phyloP scores from a whole-genome alignment of 1,284 basidiomycete genomes.

The Ceratobasidium sp. region DNA sequence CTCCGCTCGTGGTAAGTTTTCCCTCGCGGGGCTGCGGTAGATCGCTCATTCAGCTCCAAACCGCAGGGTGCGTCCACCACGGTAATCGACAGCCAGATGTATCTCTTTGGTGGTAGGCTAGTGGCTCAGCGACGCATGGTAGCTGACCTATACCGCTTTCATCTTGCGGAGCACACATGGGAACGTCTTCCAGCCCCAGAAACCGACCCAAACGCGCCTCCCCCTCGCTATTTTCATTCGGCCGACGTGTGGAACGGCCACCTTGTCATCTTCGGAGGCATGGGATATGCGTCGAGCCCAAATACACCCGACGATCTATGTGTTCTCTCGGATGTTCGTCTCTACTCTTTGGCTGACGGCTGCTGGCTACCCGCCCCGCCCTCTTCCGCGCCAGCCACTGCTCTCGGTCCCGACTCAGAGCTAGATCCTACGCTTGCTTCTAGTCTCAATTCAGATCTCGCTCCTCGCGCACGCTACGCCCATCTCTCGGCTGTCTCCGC shows the following conservation, averaged over 20 bases:
- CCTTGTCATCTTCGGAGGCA: conserved; percentile 90
- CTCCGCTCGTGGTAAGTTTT: conserved; percentile 82
- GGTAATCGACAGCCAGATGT: conserved; percentile 82
- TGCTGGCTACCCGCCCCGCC: conserved; percentile 69
- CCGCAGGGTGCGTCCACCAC: conserved; percentile 78
- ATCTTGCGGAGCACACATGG: conserved; percentile 81
- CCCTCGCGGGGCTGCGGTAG: conserved; percentile 13
- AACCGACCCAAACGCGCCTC: conserved; percentile 64
- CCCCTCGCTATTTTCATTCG: conserved; percentile 89
- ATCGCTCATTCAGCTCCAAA: conserved; percentile 27
- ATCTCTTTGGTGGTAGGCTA: conserved; percentile 86
- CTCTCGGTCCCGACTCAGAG: conserved; percentile 41
- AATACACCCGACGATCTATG: conserved; percentile 73
- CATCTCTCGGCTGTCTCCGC: conserved; percentile 86
- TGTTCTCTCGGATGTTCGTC: conserved; percentile 84
- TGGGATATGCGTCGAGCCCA: conserved; percentile 78
- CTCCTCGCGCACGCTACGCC: conserved; percentile 85
- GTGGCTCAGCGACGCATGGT: conserved; percentile 88
- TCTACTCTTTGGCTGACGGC: conserved; percentile 75
- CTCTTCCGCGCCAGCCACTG: conserved; percentile 44
- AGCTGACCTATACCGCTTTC: conserved; percentile 85
- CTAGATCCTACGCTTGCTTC: conserved; percentile 37
- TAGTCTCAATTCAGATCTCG: conserved; percentile 49
- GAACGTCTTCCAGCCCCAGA: conserved; percentile 70
- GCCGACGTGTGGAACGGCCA: conserved; percentile 89